These are phyloP conservation scores for Botrytis squamosa DNA, from an alignment of 2,329 filamentous ascomycete species.

Conservation along the genomic window DNA sequence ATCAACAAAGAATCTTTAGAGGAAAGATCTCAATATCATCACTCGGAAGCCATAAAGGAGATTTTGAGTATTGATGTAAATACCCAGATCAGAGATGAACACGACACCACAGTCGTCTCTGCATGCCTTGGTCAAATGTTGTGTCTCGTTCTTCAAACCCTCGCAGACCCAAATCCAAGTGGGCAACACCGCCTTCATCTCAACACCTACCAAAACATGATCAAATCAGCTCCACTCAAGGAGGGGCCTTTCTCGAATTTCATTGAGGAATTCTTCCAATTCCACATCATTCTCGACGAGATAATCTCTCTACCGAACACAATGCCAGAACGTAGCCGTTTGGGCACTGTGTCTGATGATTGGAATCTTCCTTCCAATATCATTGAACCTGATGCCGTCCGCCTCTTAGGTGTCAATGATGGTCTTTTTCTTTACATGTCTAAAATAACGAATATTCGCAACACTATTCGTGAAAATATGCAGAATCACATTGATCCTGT, in stretches of 20 bases:
- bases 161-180: conserved; percentile 54
- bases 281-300: conserved; percentile 69
- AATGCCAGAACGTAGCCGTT: conserved; percentile 36
- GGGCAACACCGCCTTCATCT: conserved; percentile 81
- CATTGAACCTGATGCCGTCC: conserved; percentile 36
- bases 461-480: conserved; percentile 69
- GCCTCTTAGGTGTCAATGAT: conserved; percentile 78
- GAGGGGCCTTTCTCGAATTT: conserved; percentile 71
- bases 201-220: conserved; percentile 69
- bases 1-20: conserved; percentile 49
- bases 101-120: conserved; percentile 46
- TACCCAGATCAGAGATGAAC: conserved; percentile 44
- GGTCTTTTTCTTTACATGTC: conserved; percentile 77
- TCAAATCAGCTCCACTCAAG: conserved; percentile 59
- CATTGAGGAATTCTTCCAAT: conserved; percentile 77
- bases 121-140: conserved; percentile 63
- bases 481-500: conserved; percentile 60
- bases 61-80: conserved; percentile 44
- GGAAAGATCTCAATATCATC: conserved; percentile 55
- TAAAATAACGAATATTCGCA: conserved; percentile 74
- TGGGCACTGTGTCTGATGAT: conserved; percentile 28
- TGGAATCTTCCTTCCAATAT: conserved; percentile 33
- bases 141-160: conserved; percentile 57
- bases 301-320: conserved; percentile 48
- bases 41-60: conserved; percentile 55